These are phyloP conservation scores for Alloteropsis semialata DNA, from an alignment of 176 grass and related monocot genomes.

Conservation along the genomic window DNA sequence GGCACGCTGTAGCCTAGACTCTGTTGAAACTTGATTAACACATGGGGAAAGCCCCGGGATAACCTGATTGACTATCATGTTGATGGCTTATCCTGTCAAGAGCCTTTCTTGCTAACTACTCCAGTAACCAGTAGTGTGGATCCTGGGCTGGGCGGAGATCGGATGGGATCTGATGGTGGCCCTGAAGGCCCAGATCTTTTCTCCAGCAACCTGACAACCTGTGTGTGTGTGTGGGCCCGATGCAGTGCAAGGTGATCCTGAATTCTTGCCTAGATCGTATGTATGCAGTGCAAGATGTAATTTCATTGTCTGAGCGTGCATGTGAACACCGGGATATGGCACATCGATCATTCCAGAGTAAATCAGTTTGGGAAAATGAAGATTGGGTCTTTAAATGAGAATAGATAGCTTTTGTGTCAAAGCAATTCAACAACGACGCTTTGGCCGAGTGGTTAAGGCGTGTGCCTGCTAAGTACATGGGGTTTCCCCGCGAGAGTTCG, in stretches of 20 bases:
- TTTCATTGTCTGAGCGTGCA: not conserved
- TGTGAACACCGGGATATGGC: not conserved
- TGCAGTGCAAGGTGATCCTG: not conserved
- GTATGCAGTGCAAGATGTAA: not conserved
- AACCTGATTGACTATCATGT: not conserved
- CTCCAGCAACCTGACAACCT: too few species aligned
- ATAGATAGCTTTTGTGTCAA: not conserved
- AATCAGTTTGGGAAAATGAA: too few species aligned
- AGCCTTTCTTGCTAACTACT: not conserved
- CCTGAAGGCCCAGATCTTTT: not conserved
- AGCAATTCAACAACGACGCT: slow-evolving; percentile 20
- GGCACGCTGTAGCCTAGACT: not conserved
- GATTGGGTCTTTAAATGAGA: too few species aligned
- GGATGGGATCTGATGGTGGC: not conserved
- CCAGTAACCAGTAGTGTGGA: not conserved
- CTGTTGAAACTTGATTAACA: slow-evolving; percentile 17
- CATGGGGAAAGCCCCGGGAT: not conserved
- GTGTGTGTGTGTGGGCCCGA: too few species aligned
- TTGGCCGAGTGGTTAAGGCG: slow-evolving; percentile 99
- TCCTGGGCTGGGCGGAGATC: not conserved
- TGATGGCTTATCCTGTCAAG: not conserved
- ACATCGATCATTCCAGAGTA: too few species aligned
- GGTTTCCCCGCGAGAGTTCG: slow-evolving; percentile 99
- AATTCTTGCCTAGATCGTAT: not conserved
- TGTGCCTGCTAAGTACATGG: slow-evolving; percentile 99